phyloP scores from a whole-genome alignment of 345 rosid genomes.

The Trapa incisa region DNA sequence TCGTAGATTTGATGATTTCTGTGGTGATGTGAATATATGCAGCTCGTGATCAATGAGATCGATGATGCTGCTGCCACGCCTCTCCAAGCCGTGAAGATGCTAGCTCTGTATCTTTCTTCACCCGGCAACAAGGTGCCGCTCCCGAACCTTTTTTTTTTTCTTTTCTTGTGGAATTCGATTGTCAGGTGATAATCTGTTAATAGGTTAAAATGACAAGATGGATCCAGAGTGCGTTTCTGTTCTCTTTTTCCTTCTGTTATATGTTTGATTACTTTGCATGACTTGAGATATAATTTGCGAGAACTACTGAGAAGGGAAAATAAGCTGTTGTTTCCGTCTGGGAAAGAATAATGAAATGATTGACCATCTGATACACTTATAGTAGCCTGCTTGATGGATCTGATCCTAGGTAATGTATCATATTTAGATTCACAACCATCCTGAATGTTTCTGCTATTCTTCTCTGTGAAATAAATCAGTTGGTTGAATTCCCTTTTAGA shows the following conservation, averaged over 20 bases:
- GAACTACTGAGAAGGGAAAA: background rate
- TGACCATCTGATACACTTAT: background rate
- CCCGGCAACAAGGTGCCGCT: constrained; percentile 56
- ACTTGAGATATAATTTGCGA: background rate
- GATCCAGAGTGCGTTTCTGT: background rate
- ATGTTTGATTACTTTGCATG: no score
- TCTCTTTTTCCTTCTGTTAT: background rate
- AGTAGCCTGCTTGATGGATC: background rate
- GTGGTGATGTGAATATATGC: constrained; percentile 2
- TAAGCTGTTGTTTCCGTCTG: background rate
- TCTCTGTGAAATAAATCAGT: background rate
- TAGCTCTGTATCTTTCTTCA: constrained; percentile 61
- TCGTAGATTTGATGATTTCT: background rate
- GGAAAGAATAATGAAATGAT: background rate
- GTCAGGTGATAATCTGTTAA: background rate
- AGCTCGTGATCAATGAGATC: constrained; percentile 93
- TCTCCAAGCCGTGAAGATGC: constrained; percentile 90
- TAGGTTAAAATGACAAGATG: background rate
- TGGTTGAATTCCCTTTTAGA: no score
- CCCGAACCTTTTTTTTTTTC: background rate
- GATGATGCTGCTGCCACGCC: constrained; percentile 71
- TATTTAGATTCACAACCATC: background rate
- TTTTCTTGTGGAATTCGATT: background rate
- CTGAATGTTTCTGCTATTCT: background rate
- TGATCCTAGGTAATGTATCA: background rate